These are phyloP conservation scores for Pseudohalonectria lignicola DNA, from an alignment of 2,329 filamentous ascomycete species.

Conservation along the genomic window DNA sequence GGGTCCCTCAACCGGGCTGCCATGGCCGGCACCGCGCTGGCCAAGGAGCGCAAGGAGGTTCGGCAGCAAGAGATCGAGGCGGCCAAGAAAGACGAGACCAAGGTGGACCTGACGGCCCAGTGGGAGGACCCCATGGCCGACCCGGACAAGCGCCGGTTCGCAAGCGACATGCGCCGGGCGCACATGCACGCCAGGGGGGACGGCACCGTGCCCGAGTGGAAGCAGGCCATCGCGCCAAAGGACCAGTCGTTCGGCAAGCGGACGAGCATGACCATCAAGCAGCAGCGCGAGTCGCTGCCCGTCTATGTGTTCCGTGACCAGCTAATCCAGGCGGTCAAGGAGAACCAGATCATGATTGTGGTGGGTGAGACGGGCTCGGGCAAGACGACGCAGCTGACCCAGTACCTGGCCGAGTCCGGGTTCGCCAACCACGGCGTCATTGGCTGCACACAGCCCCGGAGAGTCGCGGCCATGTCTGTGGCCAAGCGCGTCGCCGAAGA, in stretches of 20 bases:
- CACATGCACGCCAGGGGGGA: constrained; percentile 45
- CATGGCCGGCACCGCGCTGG: constrained; percentile 80
- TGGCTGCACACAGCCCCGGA: constrained; percentile 91
- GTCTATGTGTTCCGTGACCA: constrained; percentile 83
- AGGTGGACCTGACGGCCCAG: constrained; percentile 76
- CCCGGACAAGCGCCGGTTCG: constrained; percentile 78
- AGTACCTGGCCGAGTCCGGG: constrained; percentile 87
- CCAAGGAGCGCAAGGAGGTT: constrained; percentile 82
- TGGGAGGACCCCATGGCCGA: constrained; percentile 97
- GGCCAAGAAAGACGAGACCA: constrained; percentile 65
- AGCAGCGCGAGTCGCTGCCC: constrained; percentile 82
- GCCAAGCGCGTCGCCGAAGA: constrained; percentile 95
- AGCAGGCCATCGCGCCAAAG: constrained; percentile 67
- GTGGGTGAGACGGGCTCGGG: constrained; percentile 96
- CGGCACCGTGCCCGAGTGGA: constrained; percentile 84
- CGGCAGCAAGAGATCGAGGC: constrained; percentile 78
- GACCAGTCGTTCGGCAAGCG: constrained; percentile 76
- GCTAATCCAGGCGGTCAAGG: constrained; percentile 73
- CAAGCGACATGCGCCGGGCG: constrained; percentile 67
- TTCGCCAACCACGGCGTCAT: constrained; percentile 83
- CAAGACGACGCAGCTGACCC: constrained; percentile 93
- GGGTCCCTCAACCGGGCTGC: constrained; percentile 96
- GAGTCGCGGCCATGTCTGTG: constrained; percentile 95
- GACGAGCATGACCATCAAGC: constrained; percentile 85
- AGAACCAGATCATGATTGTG: constrained; percentile 89